Conservation (phyloP, 805 yeast species). For the Myxozyma neotropica region DNA sequence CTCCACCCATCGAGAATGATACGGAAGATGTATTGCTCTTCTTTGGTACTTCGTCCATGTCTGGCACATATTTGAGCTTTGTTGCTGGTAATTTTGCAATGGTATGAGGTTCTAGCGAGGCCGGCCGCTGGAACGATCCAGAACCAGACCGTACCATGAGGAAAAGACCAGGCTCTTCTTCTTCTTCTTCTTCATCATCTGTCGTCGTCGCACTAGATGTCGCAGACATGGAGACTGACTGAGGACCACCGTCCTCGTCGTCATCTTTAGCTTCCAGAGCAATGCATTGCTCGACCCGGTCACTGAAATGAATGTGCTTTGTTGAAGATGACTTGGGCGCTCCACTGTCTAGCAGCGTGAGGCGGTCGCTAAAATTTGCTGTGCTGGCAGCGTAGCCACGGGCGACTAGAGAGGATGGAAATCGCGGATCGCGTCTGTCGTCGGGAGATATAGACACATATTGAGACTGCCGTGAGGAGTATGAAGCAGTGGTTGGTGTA, state of each 20-base stretch:
- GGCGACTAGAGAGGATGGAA: constrained; percentile 24
- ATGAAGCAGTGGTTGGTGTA: constrained; percentile 26
- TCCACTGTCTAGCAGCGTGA: constrained; percentile 6
- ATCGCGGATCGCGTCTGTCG: constrained; percentile 25
- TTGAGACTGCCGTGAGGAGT: constrained; percentile 10
- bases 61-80: constrained; percentile 72
- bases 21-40: constrained; percentile 5
- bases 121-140: constrained; percentile 39
- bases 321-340: constrained; percentile 11
- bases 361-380: constrained; percentile 29
- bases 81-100: constrained; percentile 87
- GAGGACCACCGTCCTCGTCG: constrained; percentile 19
- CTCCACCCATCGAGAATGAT: constrained; percentile 28
- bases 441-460: neutral
- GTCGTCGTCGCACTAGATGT: constrained; percentile 3
- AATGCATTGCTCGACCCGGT: constrained; percentile 91
- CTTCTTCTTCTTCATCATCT: constrained; percentile 47
- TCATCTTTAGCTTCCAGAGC: constrained; percentile 57
- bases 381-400: constrained; percentile 25
- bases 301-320: constrained; percentile 87
- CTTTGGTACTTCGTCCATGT: constrained; percentile 32
- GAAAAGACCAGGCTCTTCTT: constrained; percentile 71
- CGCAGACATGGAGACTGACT: constrained; percentile 7
- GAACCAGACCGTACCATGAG: constrained; percentile 53
- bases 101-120: constrained; percentile 48